These are phyloP conservation scores for Nymphaea thermarum DNA, from an alignment of 164 flowering plant species.

Conservation along the genomic window DNA sequence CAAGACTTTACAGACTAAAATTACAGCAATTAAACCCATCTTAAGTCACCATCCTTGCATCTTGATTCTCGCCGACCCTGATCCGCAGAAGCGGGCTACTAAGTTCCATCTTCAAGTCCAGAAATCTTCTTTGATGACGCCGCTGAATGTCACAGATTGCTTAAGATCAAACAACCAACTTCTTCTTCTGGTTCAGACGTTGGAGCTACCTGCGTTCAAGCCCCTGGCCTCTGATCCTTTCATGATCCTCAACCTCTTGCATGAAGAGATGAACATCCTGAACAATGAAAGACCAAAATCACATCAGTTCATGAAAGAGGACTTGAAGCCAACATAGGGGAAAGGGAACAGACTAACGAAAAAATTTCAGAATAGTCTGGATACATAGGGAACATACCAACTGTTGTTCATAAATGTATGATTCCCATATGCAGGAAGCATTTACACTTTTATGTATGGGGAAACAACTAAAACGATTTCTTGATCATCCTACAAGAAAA, in stretches of 20 bases:
- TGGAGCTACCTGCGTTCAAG: slow-evolving; percentile 22
- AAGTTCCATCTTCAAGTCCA: slow-evolving; percentile 1
- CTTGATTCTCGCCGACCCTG: not conserved
- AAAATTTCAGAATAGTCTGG: too few species aligned
- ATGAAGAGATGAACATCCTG: slow-evolving; percentile 75
- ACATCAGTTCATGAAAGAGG: not conserved
- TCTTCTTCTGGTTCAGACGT: slow-evolving; percentile 14
- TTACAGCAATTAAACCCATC: slow-evolving; percentile 1
- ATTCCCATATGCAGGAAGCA: too few species aligned
- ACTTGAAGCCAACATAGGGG: not conserved
- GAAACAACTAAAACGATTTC: too few species aligned
- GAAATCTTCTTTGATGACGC: slow-evolving; percentile 14
- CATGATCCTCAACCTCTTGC: slow-evolving; percentile 82
- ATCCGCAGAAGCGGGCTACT: not conserved
- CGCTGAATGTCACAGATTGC: slow-evolving; percentile 16
- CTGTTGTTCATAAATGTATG: too few species aligned
- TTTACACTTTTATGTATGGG: too few species aligned
- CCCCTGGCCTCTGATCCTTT: slow-evolving; percentile 73
- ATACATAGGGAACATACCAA: too few species aligned
- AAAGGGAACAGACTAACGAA: too few species aligned
- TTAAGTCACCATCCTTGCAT: not conserved
- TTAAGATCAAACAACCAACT: slow-evolving; percentile 3
- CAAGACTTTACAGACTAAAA: slow-evolving; percentile 2
- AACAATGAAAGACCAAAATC: slow-evolving; percentile 8
- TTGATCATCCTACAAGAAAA: too few species aligned